Evolutionary conservation across 345 rosid genomes (phyloP).

Genomic region (Capsella bursapastoris): DNA sequence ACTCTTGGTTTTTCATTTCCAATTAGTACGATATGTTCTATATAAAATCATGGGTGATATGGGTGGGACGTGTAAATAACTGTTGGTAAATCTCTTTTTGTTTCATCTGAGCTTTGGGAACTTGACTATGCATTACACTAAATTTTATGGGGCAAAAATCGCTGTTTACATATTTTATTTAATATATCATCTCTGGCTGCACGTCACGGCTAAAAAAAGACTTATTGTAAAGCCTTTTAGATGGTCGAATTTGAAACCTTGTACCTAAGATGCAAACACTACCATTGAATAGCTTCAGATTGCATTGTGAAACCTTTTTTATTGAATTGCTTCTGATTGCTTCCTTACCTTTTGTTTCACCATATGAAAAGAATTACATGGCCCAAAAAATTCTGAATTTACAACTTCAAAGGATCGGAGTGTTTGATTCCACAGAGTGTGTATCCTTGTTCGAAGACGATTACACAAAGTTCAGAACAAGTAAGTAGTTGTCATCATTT

Average conservation of each 20-base stretch:
- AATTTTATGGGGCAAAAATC: background rate
- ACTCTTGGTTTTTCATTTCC: conserved; percentile 10
- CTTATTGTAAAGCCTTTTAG: conserved; percentile 17
- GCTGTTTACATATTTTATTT: background rate
- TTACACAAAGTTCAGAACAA: conserved; percentile 67
- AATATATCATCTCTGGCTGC: conserved; percentile 8
- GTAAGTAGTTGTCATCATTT: conserved; percentile 53
- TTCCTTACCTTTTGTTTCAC: conserved; percentile 29
- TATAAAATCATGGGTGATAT: conserved; percentile 21
- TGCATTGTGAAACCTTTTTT: conserved; percentile 19
- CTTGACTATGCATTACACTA: background rate
- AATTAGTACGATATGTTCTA: conserved; percentile 8
- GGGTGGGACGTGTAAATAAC: background rate
- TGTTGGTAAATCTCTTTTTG: conserved; percentile 9
- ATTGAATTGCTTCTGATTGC: conserved; percentile 25
- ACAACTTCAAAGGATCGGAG: conserved; percentile 75
- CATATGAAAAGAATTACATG: conserved; percentile 65
- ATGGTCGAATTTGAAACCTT: background rate
- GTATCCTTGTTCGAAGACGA: conserved; percentile 69
- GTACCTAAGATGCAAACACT: conserved; percentile 21
- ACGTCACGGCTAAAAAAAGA: background rate
- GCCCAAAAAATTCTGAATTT: conserved; percentile 72
- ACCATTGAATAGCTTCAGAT: conserved; percentile 13
- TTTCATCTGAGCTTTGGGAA: conserved; percentile 19
- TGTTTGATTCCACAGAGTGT: conserved; percentile 59